A percentile compares a stretch with the other conserved stretches of the same genome.
phyloP scores from a whole-genome alignment of 176 grass and related monocot species.

The Urochloa ruziziensis region DNA sequence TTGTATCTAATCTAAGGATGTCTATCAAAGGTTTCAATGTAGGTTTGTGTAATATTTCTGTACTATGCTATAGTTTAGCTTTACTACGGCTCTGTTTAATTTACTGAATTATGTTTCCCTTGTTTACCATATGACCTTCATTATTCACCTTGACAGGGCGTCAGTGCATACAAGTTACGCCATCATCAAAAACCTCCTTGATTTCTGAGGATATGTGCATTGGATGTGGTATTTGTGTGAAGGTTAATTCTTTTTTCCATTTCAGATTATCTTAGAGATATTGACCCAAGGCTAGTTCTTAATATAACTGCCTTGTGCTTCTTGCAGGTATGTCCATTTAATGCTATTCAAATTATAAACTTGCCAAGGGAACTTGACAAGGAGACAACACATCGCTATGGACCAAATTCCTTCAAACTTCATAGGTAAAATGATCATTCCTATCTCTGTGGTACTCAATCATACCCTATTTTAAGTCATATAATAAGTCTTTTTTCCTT shows the following conservation, averaged over 20 bases:
- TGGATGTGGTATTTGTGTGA: slow-evolving; percentile 93
- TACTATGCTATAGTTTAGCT: background rate
- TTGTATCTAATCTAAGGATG: background rate
- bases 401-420: slow-evolving; percentile 86
- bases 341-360: slow-evolving; percentile 90
- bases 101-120: background rate
- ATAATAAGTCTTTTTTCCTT: background rate
- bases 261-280: background rate
- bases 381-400: slow-evolving; percentile 86
- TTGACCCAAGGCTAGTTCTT: background rate
- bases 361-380: slow-evolving; percentile 71
- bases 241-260: slow-evolving; percentile 42
- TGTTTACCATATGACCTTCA: background rate
- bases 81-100: background rate
- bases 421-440: slow-evolving; percentile 48
- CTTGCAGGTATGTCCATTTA: slow-evolving; percentile 75
- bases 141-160: slow-evolving; percentile 46
- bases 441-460: background rate
- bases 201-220: slow-evolving; percentile 86
- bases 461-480: slow-evolving; percentile 4
- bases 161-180: slow-evolving; percentile 79
- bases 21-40: background rate
- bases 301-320: background rate
- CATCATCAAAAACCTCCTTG: slow-evolving; percentile 59
- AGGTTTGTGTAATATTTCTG: background rate